These are phyloP conservation scores for Thymus quinquecostatus DNA, from an alignment of 257 asterid species.

Conservation along the genomic window DNA sequence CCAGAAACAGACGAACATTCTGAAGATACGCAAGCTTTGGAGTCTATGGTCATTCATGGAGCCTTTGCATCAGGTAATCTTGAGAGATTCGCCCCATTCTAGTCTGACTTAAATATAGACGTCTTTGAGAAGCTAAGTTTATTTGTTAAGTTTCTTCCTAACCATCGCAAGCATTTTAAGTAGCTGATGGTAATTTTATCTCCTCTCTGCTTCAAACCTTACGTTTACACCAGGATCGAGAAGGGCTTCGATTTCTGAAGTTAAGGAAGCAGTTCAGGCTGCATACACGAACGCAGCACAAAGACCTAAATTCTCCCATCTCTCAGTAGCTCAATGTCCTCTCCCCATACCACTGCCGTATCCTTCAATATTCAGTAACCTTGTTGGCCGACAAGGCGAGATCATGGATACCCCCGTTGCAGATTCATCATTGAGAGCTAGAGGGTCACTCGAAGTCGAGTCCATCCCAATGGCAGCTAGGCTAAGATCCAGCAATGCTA, in stretches of 20 bases:
- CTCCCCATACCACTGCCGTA: slow-evolving; percentile 93
- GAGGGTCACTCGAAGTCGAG: slow-evolving; percentile 83
- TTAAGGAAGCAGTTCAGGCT: slow-evolving; percentile 61
- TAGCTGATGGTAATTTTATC: neutral
- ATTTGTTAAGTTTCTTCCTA: neutral
- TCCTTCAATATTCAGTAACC: slow-evolving; percentile 71
- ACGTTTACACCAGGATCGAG: slow-evolving; percentile 46
- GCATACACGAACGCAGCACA: slow-evolving; percentile 50
- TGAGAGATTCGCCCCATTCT: slow-evolving; percentile 8
- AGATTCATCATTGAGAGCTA: slow-evolving; percentile 52
- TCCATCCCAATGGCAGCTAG: slow-evolving; percentile 94
- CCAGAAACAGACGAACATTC: slow-evolving; percentile 65
- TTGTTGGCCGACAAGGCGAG: slow-evolving; percentile 72
- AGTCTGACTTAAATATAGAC: neutral
- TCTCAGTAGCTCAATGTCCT: slow-evolving; percentile 73
- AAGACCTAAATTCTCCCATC: slow-evolving; percentile 76
- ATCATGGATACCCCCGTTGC: slow-evolving; percentile 48
- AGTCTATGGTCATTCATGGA: slow-evolving; percentile 74
- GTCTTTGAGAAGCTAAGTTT: no score
- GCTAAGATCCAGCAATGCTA: slow-evolving; percentile 75
- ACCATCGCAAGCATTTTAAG: slow-evolving; percentile 13
- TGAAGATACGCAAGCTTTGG: slow-evolving; percentile 78
- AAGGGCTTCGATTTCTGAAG: slow-evolving; percentile 68
- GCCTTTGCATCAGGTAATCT: slow-evolving; percentile 70
- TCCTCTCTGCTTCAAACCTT: neutral